These are phyloP conservation scores for Proliferodiscus dingleyae DNA, from an alignment of 2,329 filamentous ascomycete species.

Conservation along the genomic window DNA sequence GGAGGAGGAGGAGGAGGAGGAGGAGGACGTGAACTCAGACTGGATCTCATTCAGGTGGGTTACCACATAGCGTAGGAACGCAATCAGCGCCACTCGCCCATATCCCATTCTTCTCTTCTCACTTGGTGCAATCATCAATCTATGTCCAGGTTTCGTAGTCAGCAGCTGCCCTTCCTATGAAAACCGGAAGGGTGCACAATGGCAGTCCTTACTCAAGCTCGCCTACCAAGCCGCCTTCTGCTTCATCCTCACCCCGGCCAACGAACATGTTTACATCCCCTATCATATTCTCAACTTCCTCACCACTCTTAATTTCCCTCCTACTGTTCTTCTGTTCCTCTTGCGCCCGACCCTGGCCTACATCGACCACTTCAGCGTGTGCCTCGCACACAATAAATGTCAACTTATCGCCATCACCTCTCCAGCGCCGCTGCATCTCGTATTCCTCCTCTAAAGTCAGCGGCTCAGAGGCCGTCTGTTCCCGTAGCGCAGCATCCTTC, in stretches of 20 bases:
- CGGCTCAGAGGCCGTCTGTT: constrained; percentile 82
- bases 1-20: background rate
- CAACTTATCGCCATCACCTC: constrained; percentile 74
- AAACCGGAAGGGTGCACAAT: background rate
- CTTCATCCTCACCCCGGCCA: constrained; percentile 46
- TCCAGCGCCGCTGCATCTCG: constrained; percentile 86
- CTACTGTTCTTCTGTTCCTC: no score
- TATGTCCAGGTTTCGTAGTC: background rate
- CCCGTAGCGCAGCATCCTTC: constrained; percentile 65
- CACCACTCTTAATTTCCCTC: constrained; percentile 3
- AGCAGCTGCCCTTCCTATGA: background rate
- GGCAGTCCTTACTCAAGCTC: constrained; percentile 68
- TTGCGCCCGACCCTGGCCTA: no score
- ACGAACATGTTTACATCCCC: constrained; percentile 83
- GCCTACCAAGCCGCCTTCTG: constrained; percentile 44
- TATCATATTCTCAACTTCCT: constrained; percentile 57
- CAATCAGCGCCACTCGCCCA: constrained; percentile 59
- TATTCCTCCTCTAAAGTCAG: constrained; percentile 79
- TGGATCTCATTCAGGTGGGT: constrained; percentile 39
- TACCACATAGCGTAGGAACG: constrained; percentile 66
- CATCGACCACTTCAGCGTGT: background rate
- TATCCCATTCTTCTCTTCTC: constrained; percentile 56
- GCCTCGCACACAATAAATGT: constrained; percentile 76
- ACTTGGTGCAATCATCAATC: constrained; percentile 70
- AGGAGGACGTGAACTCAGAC: background rate